phyloP scores from a whole-genome alignment of 768 basidiomycete species.

The Auricularia cornea region DNA sequence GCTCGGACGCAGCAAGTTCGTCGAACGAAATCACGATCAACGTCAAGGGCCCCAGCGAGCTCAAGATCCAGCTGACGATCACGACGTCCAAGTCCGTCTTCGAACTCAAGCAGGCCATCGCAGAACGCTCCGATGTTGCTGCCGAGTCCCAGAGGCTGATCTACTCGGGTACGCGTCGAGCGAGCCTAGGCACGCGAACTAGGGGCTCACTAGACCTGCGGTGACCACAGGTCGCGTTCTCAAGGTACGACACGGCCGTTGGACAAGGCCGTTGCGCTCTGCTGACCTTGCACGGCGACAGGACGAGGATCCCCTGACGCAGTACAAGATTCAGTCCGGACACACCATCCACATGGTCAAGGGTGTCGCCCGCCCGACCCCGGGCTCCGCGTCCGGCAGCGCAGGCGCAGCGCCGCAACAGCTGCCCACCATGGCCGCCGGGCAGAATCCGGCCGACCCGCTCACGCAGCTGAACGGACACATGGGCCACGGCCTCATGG shows the following conservation, averaged over 20 bases:
- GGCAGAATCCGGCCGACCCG: constrained; percentile 82
- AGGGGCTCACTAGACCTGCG: background rate
- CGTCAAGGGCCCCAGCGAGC: constrained; percentile 66
- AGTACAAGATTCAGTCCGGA: constrained; percentile 83
- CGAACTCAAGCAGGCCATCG: constrained; percentile 88
- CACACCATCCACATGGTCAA: constrained; percentile 96
- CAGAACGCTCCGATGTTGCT: constrained; percentile 74
- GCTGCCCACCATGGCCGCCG: constrained; percentile 82
- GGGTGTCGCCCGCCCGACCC: constrained; percentile 47
- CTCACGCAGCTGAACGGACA: constrained; percentile 76
- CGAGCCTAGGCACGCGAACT: background rate
- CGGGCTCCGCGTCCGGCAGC: constrained; percentile 17
- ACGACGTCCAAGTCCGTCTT: constrained; percentile 72
- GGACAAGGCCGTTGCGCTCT: constrained; percentile 1
- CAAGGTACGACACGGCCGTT: constrained; percentile 37
- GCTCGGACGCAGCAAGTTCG: background rate
- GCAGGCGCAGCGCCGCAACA: constrained; percentile 36
- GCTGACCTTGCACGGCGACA: constrained; percentile 20
- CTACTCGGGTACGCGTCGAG: constrained; percentile 61
- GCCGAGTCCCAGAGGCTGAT: constrained; percentile 87
- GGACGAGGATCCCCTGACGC: constrained; percentile 75
- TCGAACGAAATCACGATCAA: constrained; percentile 2
- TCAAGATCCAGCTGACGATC: constrained; percentile 86
- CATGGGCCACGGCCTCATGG: constrained; percentile 69
- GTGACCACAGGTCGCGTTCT: constrained; percentile 51